Evolutionary conservation across 768 basidiomycete species (phyloP).

Genomic region (Tricholoma sp.): DNA sequence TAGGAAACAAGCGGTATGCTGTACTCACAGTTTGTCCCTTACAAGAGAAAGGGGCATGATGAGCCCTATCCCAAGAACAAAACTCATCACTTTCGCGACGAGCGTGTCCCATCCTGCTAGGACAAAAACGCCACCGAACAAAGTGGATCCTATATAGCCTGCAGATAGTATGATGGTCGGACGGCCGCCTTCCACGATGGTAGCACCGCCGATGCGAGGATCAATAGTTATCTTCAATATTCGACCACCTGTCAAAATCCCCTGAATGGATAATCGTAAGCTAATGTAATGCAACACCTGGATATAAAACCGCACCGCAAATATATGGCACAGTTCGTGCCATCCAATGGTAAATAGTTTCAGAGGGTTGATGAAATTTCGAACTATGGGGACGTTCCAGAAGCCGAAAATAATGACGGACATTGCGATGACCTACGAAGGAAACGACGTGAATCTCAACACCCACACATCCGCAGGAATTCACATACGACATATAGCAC

Average conservation of each 20-base stretch:
- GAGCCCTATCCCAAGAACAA: slow-evolving; percentile 82
- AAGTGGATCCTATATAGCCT: slow-evolving; percentile 78
- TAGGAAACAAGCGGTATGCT: not conserved
- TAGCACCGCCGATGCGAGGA: slow-evolving; percentile 73
- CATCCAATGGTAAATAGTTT: slow-evolving; percentile 86
- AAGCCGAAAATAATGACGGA: slow-evolving; percentile 82
- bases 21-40: slow-evolving; percentile 79
- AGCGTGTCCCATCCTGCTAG: slow-evolving; percentile 85
- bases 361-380: slow-evolving; percentile 76
- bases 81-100: slow-evolving; percentile 89
- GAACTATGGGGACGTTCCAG: slow-evolving; percentile 81
- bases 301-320: slow-evolving; percentile 44
- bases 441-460: slow-evolving; percentile 2
- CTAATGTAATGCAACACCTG: not conserved
- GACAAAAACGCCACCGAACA: slow-evolving; percentile 79
- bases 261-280: slow-evolving; percentile 34
- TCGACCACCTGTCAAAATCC: slow-evolving; percentile 72
- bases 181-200: slow-evolving; percentile 71
- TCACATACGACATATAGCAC: slow-evolving; percentile 69
- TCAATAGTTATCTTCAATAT: slow-evolving; percentile 81
- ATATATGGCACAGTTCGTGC: slow-evolving; percentile 85
- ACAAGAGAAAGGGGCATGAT: slow-evolving; percentile 83
- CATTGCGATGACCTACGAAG: slow-evolving; percentile 69
- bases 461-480: slow-evolving; percentile 1
- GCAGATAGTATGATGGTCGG: slow-evolving; percentile 68